These are phyloP conservation scores for Debaryomyces robertsiae DNA, from an alignment of 1,139 yeast species.

Conservation along the genomic window DNA sequence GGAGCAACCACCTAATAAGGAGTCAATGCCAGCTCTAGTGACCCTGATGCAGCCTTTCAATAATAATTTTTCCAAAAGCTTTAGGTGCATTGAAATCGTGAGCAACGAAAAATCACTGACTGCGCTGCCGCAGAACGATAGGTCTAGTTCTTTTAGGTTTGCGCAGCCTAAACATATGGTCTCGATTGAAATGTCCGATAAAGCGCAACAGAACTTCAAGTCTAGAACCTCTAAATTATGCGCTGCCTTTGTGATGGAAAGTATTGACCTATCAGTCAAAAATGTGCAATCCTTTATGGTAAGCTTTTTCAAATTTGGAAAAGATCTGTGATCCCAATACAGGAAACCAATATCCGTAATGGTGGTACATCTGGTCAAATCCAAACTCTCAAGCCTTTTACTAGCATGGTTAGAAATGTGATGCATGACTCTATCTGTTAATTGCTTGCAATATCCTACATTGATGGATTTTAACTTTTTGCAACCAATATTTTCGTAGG, in stretches of 20 bases:
- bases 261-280: slow-evolving; percentile 64
- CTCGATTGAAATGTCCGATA: slow-evolving; percentile 69
- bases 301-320: slow-evolving; percentile 54
- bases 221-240: slow-evolving; percentile 58
- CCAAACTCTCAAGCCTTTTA: slow-evolving; percentile 55
- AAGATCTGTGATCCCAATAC: slow-evolving; percentile 59
- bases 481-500: slow-evolving; percentile 46
- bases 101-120: slow-evolving; percentile 71
- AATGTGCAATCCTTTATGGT: slow-evolving; percentile 74
- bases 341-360: slow-evolving; percentile 75
- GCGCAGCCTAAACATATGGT: slow-evolving; percentile 68
- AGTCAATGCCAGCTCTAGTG: slow-evolving; percentile 73
- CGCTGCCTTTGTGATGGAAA: slow-evolving; percentile 63
- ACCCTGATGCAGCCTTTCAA: slow-evolving; percentile 75
- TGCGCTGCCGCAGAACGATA: slow-evolving; percentile 79
- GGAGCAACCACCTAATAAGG: slow-evolving; percentile 59
- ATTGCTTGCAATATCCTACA: slow-evolving; percentile 71
- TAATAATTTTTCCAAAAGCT: slow-evolving; percentile 48
- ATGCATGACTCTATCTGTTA: slow-evolving; percentile 67
- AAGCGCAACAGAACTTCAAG: slow-evolving; percentile 73
- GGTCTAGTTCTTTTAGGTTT: slow-evolving; percentile 51
- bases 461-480: slow-evolving; percentile 54
- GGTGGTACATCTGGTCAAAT: slow-evolving; percentile 74
- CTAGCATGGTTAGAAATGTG: slow-evolving; percentile 63
- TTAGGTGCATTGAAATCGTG: slow-evolving; percentile 59